Conservation (phyloP, 1,284 basidiomycete species). For the Boletus sp. region DNA sequence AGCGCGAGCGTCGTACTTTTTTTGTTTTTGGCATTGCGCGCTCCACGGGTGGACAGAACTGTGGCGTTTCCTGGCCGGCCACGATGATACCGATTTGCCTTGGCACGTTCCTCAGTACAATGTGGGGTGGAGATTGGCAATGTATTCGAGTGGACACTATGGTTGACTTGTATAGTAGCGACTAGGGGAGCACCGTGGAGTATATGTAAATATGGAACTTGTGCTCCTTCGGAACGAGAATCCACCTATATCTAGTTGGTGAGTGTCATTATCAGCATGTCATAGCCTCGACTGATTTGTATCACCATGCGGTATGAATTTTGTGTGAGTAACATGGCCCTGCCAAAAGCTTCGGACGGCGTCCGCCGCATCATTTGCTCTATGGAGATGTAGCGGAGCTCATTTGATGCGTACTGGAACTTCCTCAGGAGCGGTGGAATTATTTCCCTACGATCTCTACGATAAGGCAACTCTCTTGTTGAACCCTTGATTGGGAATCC, state of each 20-base stretch:
- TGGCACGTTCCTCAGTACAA: background rate
- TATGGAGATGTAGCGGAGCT: slow-evolving; percentile 1
- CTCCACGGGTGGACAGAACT: background rate
- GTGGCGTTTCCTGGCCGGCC: background rate
- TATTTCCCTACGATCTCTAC: slow-evolving; percentile 9
- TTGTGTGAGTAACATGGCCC: background rate
- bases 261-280: slow-evolving; percentile 1
- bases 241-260: background rate
- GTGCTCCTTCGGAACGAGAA: background rate
- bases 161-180: background rate
- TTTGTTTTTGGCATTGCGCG: slow-evolving; percentile 4
- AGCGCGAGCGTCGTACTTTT: slow-evolving; percentile 1
- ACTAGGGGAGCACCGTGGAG: slow-evolving; percentile 2
- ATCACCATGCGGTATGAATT: background rate
- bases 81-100: background rate
- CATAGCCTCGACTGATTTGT: slow-evolving; percentile 23
- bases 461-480: slow-evolving; percentile 8
- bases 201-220: background rate
- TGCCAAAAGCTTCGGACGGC: slow-evolving; percentile 1
- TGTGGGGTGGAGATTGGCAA: background rate
- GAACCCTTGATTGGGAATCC: slow-evolving; percentile 11
- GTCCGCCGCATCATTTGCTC: slow-evolving; percentile 4
- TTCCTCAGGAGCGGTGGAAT: background rate
- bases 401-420: slow-evolving; percentile 2
- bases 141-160: background rate